These are phyloP conservation scores for Deakozyma indianensis DNA, from an alignment of 805 yeast genomes.

Conservation along the genomic window DNA sequence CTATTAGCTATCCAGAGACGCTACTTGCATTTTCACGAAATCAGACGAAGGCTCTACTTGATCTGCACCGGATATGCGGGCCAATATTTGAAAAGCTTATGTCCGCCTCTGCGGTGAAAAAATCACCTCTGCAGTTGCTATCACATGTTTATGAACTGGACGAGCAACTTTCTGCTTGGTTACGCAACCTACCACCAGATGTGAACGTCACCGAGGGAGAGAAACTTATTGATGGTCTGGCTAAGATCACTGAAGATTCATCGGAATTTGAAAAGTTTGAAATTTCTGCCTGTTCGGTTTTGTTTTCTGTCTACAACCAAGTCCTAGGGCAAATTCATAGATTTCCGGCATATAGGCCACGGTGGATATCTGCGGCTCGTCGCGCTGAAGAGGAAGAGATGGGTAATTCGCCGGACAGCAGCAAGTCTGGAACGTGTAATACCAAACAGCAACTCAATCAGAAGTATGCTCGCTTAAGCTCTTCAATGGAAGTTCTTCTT, in stretches of 20 bases:
- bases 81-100: not conserved
- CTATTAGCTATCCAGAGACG: not conserved
- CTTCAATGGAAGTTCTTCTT: not conserved
- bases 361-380: not conserved
- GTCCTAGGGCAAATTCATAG: not conserved
- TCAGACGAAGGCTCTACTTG: conserved; percentile 9
- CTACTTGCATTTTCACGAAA: conserved; percentile 5
- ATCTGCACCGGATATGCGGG: not conserved
- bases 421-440: not conserved
- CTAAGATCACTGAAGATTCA: not conserved
- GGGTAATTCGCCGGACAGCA: not conserved
- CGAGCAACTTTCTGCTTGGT: not conserved
- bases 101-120: not conserved
- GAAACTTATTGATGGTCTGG: not conserved
- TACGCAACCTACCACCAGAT: not conserved
- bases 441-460: not conserved
- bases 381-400: not conserved
- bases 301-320: not conserved
- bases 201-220: not conserved
- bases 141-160: not conserved
- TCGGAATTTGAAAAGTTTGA: not conserved
- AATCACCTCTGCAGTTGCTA: not conserved
- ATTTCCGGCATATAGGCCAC: not conserved
- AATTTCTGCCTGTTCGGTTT: not conserved
- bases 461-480: not conserved